Evolutionary conservation across 345 rosid species (phyloP), one percentile per base, ranked within the genome.

Genomic region (Camelina sativa): DNA sequence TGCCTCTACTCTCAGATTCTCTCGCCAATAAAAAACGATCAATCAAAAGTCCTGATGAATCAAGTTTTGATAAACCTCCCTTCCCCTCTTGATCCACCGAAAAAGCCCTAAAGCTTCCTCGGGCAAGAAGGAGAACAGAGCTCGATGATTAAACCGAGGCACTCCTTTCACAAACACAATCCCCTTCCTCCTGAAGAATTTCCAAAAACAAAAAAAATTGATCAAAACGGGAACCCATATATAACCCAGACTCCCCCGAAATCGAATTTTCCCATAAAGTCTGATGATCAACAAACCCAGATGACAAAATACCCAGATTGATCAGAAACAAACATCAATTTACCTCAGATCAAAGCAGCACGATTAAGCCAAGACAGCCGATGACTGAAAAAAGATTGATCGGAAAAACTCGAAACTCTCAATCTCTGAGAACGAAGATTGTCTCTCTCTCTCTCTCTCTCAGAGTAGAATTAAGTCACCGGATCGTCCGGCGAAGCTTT

Each of bases 51-150:
- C 50, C 68, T 56, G 59, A 54, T 43, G 48, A 61, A 71, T 75
- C 44, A 2, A 12, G n/a, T n/a, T n/a, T n/a, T n/a, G n/a, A n/a
- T 82, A 51, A 85, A 85, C 85, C 83, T 89, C 91, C 97, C 73
- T 78, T 88, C 92, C 92, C 97, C 73, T 79, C 89, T 73, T 72
- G 76, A 64, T 75, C 81, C 74, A 73, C 80, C 67, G 80, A 76
- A 80, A 74, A 79, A 66, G 62, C 72, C 77, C 68, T 77, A 53
- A 62, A 66, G 79, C 74, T 84, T 79, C 37, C 25, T 68, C 84
- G 66, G 62, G 47, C 64, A 50, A 85, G 89, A 85, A 91, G 94
- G 90, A 87, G 86, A 85, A 85, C 89, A 84, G 89, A 85, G 80
- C 61, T 78, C 38, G 46, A 66, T 61, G 54, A 66, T 70, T 80